Conservation (phyloP, 2,329 filamentous ascomycete species). For the Sordariomycetes sp. region DNA sequence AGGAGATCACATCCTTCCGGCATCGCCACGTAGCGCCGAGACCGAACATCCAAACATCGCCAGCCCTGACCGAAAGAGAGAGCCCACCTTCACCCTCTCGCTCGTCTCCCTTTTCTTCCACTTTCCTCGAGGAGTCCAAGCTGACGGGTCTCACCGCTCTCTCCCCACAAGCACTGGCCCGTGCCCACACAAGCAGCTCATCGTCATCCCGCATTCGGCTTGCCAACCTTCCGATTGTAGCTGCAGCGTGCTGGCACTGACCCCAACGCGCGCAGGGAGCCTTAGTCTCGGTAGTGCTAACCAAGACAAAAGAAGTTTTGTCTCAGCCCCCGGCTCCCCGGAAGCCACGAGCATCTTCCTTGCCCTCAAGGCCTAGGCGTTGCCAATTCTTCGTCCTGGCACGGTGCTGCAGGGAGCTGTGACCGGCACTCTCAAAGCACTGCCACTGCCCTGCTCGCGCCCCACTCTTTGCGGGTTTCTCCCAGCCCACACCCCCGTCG, state of each 20-base stretch:
- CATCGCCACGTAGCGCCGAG: background rate
- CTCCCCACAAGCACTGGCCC: background rate
- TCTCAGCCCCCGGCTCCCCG: background rate
- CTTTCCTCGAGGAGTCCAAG: background rate
- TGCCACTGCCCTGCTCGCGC: slow-evolving; percentile 1
- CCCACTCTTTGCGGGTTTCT: background rate
- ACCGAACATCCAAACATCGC: background rate
- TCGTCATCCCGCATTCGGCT: background rate
- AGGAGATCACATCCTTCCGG: background rate
- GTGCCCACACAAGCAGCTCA: background rate
- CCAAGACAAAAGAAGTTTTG: background rate
- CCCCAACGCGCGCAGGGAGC: background rate
- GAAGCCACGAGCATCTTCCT: background rate
- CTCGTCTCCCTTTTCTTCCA: background rate
- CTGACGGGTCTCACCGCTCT: background rate
- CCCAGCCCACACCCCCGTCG: background rate
- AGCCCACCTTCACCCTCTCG: background rate
- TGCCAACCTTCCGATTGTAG: background rate
- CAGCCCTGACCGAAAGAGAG: background rate
- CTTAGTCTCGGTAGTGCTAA: background rate
- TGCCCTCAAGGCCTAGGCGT: background rate
- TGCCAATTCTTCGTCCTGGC: background rate
- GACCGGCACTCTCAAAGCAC: background rate
- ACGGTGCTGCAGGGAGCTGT: background rate
- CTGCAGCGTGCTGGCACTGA: background rate